phyloP scores from a whole-genome alignment of 345 rosid genomes.

The Mercurialis annua region DNA sequence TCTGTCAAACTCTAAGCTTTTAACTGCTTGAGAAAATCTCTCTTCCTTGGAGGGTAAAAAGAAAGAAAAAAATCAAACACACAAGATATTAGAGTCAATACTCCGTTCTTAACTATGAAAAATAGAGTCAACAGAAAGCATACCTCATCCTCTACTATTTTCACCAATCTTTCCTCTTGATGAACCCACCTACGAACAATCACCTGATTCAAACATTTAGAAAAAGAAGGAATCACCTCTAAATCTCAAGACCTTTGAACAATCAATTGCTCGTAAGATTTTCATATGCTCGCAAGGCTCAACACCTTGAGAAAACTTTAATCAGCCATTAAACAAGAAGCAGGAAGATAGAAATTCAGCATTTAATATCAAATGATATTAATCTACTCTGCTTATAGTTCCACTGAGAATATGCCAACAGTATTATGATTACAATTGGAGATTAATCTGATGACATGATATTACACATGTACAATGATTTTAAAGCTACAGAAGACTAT shows the following conservation, averaged over 20 bases:
- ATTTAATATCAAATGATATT: no score
- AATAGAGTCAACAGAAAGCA: not conserved
- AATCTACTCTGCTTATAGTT: not conserved
- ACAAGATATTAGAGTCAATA: not conserved
- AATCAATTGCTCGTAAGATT: not conserved
- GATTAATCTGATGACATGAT: not conserved
- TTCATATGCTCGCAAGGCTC: not conserved
- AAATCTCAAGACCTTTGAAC: not conserved
- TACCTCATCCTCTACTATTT: conserved; percentile 83
- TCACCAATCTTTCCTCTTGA: conserved; percentile 61
- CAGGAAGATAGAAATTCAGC: not conserved
- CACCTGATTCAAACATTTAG: conserved; percentile 44
- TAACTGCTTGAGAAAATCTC: conserved; percentile 66
- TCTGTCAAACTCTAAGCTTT: conserved; percentile 68
- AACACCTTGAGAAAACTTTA: not conserved
- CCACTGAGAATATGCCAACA: not conserved
- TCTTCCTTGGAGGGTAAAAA: conserved; percentile 48
- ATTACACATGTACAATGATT: not conserved
- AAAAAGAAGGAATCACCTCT: conserved; percentile 1
- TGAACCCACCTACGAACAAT: conserved; percentile 75
- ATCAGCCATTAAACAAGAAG: not conserved
- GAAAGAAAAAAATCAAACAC: not conserved
- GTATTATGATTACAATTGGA: not conserved
- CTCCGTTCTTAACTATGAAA: not conserved
- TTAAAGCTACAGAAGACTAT: not conserved